These are phyloP conservation scores for Colletotrichum sp. DNA, from an alignment of 2,329 filamentous ascomycete species.

Conservation along the genomic window DNA sequence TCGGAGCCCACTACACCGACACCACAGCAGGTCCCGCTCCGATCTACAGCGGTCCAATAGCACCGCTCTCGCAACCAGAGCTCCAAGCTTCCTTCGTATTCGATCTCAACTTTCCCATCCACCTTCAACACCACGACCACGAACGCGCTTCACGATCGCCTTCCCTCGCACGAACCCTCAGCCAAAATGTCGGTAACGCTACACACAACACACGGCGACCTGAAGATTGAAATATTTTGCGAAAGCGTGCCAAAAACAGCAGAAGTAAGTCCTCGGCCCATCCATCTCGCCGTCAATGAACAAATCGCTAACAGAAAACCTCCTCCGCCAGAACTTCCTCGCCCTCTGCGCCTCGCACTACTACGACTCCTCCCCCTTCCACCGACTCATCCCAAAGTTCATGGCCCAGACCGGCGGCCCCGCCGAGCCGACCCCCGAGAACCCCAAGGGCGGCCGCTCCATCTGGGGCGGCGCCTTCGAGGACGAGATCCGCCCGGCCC, in stretches of 20 bases:
- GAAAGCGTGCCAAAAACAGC: slow-evolving; percentile 92
- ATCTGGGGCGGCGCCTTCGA: slow-evolving; percentile 79
- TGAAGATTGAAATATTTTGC: slow-evolving; percentile 97
- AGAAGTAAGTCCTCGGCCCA: slow-evolving; percentile 58
- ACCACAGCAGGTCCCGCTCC: background rate
- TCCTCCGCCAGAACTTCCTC: slow-evolving; percentile 73
- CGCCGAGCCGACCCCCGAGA: slow-evolving; percentile 56
- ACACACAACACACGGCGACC: slow-evolving; percentile 85
- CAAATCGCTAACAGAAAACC: slow-evolving; percentile 7
- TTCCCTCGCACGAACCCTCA: background rate
- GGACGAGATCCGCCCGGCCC: slow-evolving; percentile 77
- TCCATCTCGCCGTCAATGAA: background rate
- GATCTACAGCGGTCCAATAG: background rate
- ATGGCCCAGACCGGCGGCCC: slow-evolving; percentile 80
- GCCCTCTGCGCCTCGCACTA: slow-evolving; percentile 82
- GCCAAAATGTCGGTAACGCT: slow-evolving; percentile 70
- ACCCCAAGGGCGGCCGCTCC: slow-evolving; percentile 72
- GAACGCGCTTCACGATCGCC: background rate
- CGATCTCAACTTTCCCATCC: background rate
- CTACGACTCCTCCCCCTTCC: slow-evolving; percentile 78
- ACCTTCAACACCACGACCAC: background rate
- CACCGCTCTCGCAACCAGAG: background rate
- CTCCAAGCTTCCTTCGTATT: background rate
- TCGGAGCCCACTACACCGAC: slow-evolving; percentile 4
- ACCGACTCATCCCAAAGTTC: slow-evolving; percentile 81